Conservation (phyloP, 2,329 filamentous ascomycete genomes). For the Pseudonectria foliicola region DNA sequence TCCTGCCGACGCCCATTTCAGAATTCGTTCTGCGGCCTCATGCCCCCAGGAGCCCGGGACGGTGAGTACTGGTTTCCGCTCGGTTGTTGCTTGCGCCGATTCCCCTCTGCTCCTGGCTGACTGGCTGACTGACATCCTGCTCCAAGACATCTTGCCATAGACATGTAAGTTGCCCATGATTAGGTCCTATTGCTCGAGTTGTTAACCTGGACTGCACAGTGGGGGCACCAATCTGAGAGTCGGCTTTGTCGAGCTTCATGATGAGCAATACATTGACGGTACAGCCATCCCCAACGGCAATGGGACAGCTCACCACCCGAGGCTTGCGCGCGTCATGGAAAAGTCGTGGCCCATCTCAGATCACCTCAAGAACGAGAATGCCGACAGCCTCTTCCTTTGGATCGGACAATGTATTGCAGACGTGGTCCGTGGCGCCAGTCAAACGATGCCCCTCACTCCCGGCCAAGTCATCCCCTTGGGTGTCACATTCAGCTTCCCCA, state of each 20-base stretch:
- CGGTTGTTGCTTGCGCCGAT: not conserved
- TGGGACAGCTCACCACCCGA: constrained; percentile 19
- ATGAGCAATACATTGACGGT: constrained; percentile 20
- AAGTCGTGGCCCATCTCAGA: constrained; percentile 69
- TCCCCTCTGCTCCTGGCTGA: not conserved
- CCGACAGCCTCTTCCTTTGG: constrained; percentile 72
- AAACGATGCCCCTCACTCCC: constrained; percentile 33
- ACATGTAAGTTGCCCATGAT: constrained; percentile 62
- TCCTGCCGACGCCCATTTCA: constrained; percentile 54
- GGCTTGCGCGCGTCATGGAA: constrained; percentile 55
- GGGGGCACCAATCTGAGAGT: constrained; percentile 64
- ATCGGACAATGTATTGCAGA: constrained; percentile 70
- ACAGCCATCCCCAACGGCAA: constrained; percentile 3
- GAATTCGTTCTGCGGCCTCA: constrained; percentile 49
- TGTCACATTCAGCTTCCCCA: constrained; percentile 65
- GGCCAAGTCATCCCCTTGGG: constrained; percentile 52
- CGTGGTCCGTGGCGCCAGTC: constrained; percentile 55
- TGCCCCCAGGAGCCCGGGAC: constrained; percentile 34
- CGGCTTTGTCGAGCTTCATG: constrained; percentile 56
- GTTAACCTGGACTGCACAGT: constrained; percentile 29
- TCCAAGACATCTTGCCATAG: constrained; percentile 53
- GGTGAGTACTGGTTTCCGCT: constrained; percentile 35
- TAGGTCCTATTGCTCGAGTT: too few species aligned
- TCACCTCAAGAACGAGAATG: constrained; percentile 65
- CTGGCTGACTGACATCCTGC: constrained; percentile 9